Conservation (phyloP, 2,329 filamentous ascomycete species). For the Aspergillus udagawae region DNA sequence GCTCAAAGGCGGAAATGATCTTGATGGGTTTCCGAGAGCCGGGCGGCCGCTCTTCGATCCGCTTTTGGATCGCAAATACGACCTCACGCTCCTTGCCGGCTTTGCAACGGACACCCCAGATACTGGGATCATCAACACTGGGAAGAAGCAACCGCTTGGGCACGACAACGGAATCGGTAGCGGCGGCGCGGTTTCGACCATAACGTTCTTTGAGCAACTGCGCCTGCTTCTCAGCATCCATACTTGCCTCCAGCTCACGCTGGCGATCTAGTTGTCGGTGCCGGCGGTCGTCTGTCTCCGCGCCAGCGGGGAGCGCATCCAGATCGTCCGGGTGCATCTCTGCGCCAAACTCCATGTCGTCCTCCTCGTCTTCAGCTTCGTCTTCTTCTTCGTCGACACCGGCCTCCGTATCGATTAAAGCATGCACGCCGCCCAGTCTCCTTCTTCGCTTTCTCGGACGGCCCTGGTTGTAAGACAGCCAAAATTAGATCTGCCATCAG, state of each 20-base stretch:
- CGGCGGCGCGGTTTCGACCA: conserved; percentile 67
- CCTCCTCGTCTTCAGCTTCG: conserved; percentile 82
- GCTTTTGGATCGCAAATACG: conserved; percentile 80
- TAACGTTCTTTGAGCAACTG: conserved; percentile 84
- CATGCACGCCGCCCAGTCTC: conserved; percentile 64
- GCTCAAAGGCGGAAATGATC: conserved; percentile 89
- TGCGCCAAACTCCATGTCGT: conserved; percentile 80
- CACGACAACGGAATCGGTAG: conserved; percentile 69
- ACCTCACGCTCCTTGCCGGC: conserved; percentile 94
- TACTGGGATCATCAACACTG: conserved; percentile 90
- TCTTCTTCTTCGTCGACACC: conserved; percentile 95
- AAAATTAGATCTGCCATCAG: conserved; percentile 9
- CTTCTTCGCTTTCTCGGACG: conserved; percentile 76
- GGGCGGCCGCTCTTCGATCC: conserved; percentile 70
- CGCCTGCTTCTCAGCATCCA: conserved; percentile 92
- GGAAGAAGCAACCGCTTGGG: conserved; percentile 84
- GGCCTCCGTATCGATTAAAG: conserved; percentile 96
- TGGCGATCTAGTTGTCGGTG: conserved; percentile 92
- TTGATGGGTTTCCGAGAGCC: conserved; percentile 75
- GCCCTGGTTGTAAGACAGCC: conserved; percentile 40
- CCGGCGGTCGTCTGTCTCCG: conserved; percentile 81
- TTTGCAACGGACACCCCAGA: conserved; percentile 91
- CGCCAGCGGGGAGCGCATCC: conserved; percentile 67
- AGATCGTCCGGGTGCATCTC: conserved; percentile 89
- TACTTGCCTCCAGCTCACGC: conserved; percentile 78